phyloP scores from a whole-genome alignment of 192 early-diverging fungal species.

The Entophlyctis luteolus region DNA sequence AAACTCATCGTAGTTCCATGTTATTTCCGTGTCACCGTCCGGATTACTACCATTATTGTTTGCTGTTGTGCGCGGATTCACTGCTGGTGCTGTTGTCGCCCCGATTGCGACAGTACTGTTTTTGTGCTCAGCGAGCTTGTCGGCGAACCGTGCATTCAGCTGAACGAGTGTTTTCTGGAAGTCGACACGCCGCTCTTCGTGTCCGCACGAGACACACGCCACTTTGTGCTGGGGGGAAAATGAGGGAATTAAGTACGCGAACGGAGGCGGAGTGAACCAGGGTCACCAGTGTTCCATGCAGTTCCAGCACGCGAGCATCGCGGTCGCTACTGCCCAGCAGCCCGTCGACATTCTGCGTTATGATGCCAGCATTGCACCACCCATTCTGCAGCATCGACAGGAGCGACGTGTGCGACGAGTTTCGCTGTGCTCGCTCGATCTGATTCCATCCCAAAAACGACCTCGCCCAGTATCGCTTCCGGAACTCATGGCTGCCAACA shows the following conservation, averaged over 20 bases:
- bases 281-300: conserved; percentile 74
- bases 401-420: conserved; percentile 66
- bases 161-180: conserved; percentile 67
- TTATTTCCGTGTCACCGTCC: conserved; percentile 75
- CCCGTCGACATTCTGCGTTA: conserved; percentile 93
- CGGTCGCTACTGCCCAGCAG: conserved; percentile 54
- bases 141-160: conserved; percentile 57
- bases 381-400: conserved; percentile 45
- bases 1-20: conserved; percentile 60
- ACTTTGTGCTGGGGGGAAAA: conserved; percentile 51
- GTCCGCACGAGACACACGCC: conserved; percentile 67
- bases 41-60: conserved; percentile 70
- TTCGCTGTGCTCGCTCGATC: conserved; percentile 66
- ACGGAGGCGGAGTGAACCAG: neutral
- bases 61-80: conserved; percentile 35
- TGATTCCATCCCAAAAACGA: conserved; percentile 77
- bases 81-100: conserved; percentile 4
- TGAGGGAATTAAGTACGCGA: too few species aligned
- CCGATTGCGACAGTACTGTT: conserved; percentile 36
- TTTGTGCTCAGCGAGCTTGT: conserved; percentile 38
- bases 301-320: conserved; percentile 62
- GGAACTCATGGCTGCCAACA: conserved; percentile 47
- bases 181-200: conserved; percentile 45
- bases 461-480: conserved; percentile 90
- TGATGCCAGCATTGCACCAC: conserved; percentile 49